These are phyloP conservation scores for Tephrocybe sp. DNA, from an alignment of 768 basidiomycete genomes.

Conservation along the genomic window DNA sequence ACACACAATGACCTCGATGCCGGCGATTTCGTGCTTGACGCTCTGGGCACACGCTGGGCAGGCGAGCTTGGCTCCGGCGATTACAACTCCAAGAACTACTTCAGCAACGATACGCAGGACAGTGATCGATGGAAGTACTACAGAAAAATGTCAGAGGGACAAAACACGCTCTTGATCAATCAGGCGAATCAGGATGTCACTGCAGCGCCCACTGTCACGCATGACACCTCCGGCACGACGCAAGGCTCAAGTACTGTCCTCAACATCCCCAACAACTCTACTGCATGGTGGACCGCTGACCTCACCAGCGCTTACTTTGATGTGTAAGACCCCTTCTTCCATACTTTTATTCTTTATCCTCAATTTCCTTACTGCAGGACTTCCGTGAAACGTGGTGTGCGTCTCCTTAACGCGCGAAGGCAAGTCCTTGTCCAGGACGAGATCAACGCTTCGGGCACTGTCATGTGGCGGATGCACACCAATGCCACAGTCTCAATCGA, in stretches of 20 bases:
- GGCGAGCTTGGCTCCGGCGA: slow-evolving; percentile 92
- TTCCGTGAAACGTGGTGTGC: slow-evolving; percentile 84
- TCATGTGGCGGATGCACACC: slow-evolving; percentile 95
- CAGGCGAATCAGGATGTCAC: slow-evolving; percentile 79
- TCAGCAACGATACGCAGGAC: slow-evolving; percentile 68
- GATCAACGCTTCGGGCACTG: slow-evolving; percentile 55
- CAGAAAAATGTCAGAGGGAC: slow-evolving; percentile 95
- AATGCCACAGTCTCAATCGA: slow-evolving; percentile 73
- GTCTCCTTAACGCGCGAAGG: slow-evolving; percentile 75
- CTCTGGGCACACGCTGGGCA: slow-evolving; percentile 90
- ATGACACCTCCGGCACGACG: slow-evolving; percentile 48
- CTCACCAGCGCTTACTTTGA: slow-evolving; percentile 74
- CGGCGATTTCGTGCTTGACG: slow-evolving; percentile 96
- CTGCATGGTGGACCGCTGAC: slow-evolving; percentile 79
- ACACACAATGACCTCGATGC: slow-evolving; percentile 94
- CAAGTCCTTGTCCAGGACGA: slow-evolving; percentile 97
- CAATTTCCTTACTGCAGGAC: slow-evolving; percentile 45
- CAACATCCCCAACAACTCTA: slow-evolving; percentile 59
- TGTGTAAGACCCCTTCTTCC: slow-evolving; percentile 48
- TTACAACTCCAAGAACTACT: slow-evolving; percentile 76
- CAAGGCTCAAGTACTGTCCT: slow-evolving; percentile 89
- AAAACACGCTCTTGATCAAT: slow-evolving; percentile 87
- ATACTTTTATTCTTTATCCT: slow-evolving; percentile 19
- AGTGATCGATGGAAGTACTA: slow-evolving; percentile 88
- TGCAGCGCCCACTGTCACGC: slow-evolving; percentile 58